Conservation (phyloP, 1,284 basidiomycete species). For the Moniliella sp. region DNA sequence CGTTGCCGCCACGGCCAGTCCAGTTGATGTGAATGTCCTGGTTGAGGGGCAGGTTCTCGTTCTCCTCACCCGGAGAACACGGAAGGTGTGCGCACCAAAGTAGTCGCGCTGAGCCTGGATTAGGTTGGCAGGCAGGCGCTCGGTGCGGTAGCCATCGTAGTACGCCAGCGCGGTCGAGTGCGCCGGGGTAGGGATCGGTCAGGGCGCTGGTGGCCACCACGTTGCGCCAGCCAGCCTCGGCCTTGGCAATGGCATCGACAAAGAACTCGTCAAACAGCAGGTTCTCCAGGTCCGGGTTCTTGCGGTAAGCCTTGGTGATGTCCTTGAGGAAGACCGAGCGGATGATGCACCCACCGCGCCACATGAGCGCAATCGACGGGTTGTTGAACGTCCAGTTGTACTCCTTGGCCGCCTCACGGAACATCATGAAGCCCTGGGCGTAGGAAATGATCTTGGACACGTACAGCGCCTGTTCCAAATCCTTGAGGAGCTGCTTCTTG, state of each 20-base stretch:
- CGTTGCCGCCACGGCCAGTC: constrained; percentile 79
- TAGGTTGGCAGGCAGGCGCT: constrained; percentile 71
- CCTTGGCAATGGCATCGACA: constrained; percentile 72
- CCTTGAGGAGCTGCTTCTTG: constrained; percentile 95
- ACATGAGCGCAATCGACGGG: constrained; percentile 78
- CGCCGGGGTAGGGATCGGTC: constrained; percentile 88
- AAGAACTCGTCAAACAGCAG: constrained; percentile 93
- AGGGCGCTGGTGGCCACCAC: too few relatives aligned
- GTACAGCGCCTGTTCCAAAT: constrained; percentile 95
- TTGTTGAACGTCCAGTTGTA: constrained; percentile 46
- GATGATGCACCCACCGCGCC: too few relatives aligned
- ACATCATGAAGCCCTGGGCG: too few relatives aligned
- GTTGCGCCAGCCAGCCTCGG: constrained; percentile 89
- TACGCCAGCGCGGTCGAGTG: constrained; percentile 91
- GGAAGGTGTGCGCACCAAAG: constrained; percentile 14
- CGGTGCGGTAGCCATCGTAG: constrained; percentile 82
- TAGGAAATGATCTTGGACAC: too few relatives aligned
- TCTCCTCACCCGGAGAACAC: constrained; percentile 20
- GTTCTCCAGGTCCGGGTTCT: constrained; percentile 67
- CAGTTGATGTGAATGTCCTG: too few relatives aligned
- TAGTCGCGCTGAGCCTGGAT: too few relatives aligned
- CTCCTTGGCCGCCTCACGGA: too few relatives aligned
- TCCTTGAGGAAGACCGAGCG: constrained; percentile 35
- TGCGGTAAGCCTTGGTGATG: constrained; percentile 61
- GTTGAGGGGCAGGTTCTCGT: constrained; percentile 8